Percentiles rank a stretch among this genome's conserved stretches.
These are phyloP conservation scores for Lasiodiplodia citricola DNA, from an alignment of 2,329 filamentous ascomycete species.

Conservation along the genomic window DNA sequence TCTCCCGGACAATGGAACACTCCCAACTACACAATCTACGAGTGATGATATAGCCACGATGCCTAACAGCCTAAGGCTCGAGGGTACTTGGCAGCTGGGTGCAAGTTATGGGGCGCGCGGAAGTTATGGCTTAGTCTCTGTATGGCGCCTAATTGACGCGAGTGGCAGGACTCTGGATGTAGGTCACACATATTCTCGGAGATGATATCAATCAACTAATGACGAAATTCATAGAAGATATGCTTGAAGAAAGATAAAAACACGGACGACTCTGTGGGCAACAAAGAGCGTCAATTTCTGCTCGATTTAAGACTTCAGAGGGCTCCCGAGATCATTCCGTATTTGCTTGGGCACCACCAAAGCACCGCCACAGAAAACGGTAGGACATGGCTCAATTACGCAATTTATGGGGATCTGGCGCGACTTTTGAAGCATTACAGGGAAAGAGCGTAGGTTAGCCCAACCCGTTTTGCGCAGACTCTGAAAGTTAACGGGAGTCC, in stretches of 20 bases:
- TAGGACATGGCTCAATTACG: neutral
- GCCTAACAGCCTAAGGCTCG: accelerated
- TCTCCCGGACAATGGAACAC: too few species aligned
- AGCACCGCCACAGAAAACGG: neutral
- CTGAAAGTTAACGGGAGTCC: neutral
- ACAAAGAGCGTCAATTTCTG: neutral
- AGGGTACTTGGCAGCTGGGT: neutral
- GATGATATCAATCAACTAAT: too few species aligned
- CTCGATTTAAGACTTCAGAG: neutral
- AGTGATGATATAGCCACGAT: neutral
- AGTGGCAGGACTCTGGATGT: neutral
- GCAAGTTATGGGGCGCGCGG: neutral
- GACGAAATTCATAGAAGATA: neutral
- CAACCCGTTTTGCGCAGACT: neutral
- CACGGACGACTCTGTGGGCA: accelerated
- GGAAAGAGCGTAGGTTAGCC: neutral
- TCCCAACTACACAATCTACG: too few species aligned
- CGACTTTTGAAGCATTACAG: neutral
- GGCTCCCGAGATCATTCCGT: neutral
- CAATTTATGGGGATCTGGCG: neutral
- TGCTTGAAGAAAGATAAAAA: neutral
- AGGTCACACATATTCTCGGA: neutral
- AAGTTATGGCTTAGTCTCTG: neutral
- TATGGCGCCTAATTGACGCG: neutral
- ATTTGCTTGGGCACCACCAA: neutral